Percentiles rank a stretch among this genome's conserved stretches.
phyloP scores from a whole-genome alignment of 2,329 filamentous ascomycete genomes.

The Byssoonygena ceratinophila region DNA sequence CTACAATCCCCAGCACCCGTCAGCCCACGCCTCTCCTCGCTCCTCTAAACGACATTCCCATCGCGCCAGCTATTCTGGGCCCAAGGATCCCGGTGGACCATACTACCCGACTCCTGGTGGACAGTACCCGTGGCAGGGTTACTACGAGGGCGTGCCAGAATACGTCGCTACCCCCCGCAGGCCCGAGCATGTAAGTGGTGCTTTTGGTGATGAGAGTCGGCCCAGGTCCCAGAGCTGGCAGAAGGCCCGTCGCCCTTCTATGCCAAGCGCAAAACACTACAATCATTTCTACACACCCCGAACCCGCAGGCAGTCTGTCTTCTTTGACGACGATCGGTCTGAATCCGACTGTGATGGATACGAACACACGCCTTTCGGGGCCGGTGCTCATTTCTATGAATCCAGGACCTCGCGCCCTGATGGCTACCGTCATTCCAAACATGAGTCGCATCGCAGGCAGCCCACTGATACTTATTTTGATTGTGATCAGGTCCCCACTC shows the following conservation, averaged over 20 bases:
- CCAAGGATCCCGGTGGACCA: conserved; percentile 29
- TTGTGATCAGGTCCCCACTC: conserved; percentile 42
- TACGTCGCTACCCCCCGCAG: conserved; percentile 44
- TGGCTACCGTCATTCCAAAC: background rate
- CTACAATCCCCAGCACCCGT: conserved; percentile 46
- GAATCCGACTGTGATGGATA: conserved; percentile 24
- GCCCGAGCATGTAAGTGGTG: conserved; percentile 59
- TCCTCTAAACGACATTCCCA: conserved; percentile 43
- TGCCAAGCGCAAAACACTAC: conserved; percentile 26
- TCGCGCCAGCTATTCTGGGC: conserved; percentile 46
- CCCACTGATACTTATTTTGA: conserved; percentile 44
- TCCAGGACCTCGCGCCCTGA: conserved; percentile 10
- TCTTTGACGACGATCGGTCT: conserved; percentile 48
- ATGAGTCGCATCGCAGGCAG: conserved; percentile 25
- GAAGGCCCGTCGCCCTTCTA: conserved; percentile 22
- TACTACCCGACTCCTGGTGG: conserved; percentile 29
- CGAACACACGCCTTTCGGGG: conserved; percentile 2
- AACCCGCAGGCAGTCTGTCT: conserved; percentile 44
- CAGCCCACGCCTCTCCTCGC: conserved; percentile 39
- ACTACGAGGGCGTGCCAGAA: conserved; percentile 39
- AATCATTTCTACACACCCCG: conserved; percentile 21
- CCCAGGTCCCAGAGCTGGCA: conserved; percentile 20
- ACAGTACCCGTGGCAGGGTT: conserved; percentile 28
- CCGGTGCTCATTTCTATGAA: conserved; percentile 7
- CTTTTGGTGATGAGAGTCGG: conserved; percentile 30